A percentile compares a stretch with the other conserved stretches of the same genome.
These are phyloP conservation scores for Vaccinium darrowii DNA, from an alignment of 148 eudicot genomes.

Conservation along the genomic window DNA sequence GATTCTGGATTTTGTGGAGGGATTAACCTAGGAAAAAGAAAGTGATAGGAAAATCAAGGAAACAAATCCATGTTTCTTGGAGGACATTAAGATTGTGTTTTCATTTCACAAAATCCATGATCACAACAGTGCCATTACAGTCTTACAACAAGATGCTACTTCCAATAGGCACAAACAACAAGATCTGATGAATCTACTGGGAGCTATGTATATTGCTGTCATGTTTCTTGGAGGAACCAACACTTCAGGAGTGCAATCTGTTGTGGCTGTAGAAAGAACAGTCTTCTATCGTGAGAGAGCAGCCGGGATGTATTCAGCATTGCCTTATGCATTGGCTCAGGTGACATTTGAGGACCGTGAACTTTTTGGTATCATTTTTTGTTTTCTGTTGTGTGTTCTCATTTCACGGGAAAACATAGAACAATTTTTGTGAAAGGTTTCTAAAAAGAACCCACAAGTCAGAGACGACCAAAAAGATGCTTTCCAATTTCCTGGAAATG, in stretches of 20 bases:
- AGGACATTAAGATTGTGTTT: too few relatives aligned
- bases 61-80: too few relatives aligned
- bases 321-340: conserved; percentile 59
- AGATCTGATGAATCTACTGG: conserved; percentile 42
- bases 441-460: background rate
- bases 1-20: background rate
- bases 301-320: conserved; percentile 52
- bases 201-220: conserved; percentile 45
- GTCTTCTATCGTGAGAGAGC: conserved; percentile 57
- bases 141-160: background rate
- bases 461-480: background rate
- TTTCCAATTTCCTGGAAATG: background rate
- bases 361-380: background rate
- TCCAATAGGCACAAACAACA: conserved; percentile 40
- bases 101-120: background rate
- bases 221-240: conserved; percentile 52
- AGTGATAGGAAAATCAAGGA: background rate
- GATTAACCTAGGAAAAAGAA: background rate
- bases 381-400: background rate
- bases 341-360: conserved; percentile 17
- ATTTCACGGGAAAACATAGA: background rate
- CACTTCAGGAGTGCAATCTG: conserved; percentile 40
- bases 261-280: conserved; percentile 49
- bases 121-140: background rate
- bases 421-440: background rate